Percentiles rank a stretch among this genome's conserved stretches.
Conservation (phyloP, 805 yeast genomes). For the Saturnispora bothae region DNA sequence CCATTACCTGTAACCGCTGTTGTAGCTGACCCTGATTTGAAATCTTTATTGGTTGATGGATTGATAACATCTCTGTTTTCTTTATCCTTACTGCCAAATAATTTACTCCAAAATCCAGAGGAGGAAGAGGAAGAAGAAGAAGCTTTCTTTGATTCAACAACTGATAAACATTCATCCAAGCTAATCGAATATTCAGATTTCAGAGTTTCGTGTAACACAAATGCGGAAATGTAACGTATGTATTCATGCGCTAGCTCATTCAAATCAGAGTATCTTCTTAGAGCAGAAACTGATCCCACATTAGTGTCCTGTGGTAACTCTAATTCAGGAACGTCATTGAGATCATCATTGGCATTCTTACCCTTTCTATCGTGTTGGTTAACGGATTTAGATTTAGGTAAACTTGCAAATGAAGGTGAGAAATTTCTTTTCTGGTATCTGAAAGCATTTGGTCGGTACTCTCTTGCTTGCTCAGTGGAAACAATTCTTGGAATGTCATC, state of each 20-base stretch:
- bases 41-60: conserved; percentile 4
- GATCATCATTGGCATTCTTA: background rate
- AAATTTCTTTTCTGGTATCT: conserved; percentile 51
- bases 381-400: conserved; percentile 26
- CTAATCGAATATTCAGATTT: conserved; percentile 18
- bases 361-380: background rate
- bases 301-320: background rate
- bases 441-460: conserved; percentile 85
- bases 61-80: too few relatives aligned
- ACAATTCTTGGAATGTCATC: conserved; percentile 97
- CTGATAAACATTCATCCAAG: conserved; percentile 26
- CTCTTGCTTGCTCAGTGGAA: conserved; percentile 93
- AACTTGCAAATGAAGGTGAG: conserved; percentile 27
- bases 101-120: conserved; percentile 47
- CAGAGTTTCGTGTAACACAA: conserved; percentile 33
- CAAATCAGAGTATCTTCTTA: conserved; percentile 49
- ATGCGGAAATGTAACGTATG: conserved; percentile 48
- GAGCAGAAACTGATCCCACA: background rate
- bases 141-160: conserved; percentile 33
- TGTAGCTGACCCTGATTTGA: conserved; percentile 15
- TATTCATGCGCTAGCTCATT: conserved; percentile 45
- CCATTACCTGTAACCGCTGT: conserved; percentile 19
- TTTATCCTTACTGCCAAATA: conserved; percentile 20
- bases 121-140: conserved; percentile 12
- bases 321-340: background rate